phyloP scores from a whole-genome alignment of 2,329 filamentous ascomycete species.

The Fusarium sublunatum region DNA sequence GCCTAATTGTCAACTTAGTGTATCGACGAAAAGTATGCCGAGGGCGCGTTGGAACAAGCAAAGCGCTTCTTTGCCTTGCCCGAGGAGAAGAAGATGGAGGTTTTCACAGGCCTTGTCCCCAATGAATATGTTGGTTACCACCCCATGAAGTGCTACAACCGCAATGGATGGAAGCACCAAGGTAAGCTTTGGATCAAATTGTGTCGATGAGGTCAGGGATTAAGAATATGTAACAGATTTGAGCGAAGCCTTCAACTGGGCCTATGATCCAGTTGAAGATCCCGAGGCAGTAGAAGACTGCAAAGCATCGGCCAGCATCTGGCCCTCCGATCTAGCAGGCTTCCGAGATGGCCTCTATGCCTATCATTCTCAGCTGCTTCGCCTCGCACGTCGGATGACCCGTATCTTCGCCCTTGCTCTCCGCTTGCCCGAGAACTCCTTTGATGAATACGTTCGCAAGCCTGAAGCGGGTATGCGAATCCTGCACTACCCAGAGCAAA shows the following conservation, averaged over 20 bases:
- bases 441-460: not conserved
- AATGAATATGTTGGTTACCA: conserved; percentile 52
- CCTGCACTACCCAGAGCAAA: conserved; percentile 2
- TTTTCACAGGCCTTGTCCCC: conserved; percentile 54
- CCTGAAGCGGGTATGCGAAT: conserved; percentile 1
- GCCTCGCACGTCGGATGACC: not conserved
- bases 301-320: not conserved
- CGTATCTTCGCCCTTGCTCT: conserved; percentile 3
- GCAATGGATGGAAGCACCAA: conserved; percentile 53
- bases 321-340: not conserved
- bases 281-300: not conserved
- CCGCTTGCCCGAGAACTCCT: not conserved
- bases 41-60: conserved; percentile 51
- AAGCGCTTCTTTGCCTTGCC: conserved; percentile 57
- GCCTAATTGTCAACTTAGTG: not conserved
- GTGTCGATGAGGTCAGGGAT: too few relatives aligned
- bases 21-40: conserved; percentile 47
- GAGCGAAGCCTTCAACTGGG: conserved; percentile 6
- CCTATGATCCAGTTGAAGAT: not conserved
- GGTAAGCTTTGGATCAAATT: not conserved
- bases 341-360: not conserved
- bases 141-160: conserved; percentile 54
- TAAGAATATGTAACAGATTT: not conserved
- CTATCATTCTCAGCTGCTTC: not conserved
- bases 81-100: conserved; percentile 59